These are phyloP conservation scores for Rosa lucieae DNA, from an alignment of 306 rosid genomes.

Conservation along the genomic window DNA sequence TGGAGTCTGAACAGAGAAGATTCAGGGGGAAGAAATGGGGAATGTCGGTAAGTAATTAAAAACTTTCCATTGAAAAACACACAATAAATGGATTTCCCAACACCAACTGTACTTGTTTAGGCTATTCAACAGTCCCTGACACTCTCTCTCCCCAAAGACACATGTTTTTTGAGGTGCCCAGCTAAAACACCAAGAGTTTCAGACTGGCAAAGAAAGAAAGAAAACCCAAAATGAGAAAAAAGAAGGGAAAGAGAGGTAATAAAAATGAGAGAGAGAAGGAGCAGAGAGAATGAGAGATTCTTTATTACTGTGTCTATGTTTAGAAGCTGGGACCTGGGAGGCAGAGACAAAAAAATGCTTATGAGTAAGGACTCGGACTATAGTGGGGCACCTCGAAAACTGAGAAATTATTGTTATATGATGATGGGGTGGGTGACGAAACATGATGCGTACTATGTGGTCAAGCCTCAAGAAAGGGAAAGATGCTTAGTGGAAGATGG, in stretches of 20 bases:
- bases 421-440: neutral
- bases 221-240: neutral
- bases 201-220: neutral
- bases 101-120: too few species aligned
- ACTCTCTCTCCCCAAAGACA: neutral
- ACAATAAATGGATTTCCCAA: neutral
- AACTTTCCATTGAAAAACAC: neutral
- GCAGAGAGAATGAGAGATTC: neutral
- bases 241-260: neutral
- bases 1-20: neutral
- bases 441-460: neutral
- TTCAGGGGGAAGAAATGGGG: neutral
- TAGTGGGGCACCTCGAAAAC: constrained; percentile 1
- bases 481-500: neutral
- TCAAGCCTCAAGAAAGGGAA: neutral
- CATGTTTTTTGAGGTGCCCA: neutral
- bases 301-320: neutral
- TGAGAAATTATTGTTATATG: constrained; percentile 3
- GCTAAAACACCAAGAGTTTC: neutral
- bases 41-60: neutral
- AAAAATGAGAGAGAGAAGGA: neutral
- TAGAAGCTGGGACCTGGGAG: neutral
- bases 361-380: neutral
- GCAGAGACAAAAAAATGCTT: constrained; percentile 17
- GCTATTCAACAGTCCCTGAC: neutral